Conservation (phyloP, 768 basidiomycete genomes). For the Sporobolomyces pararoseus region DNA sequence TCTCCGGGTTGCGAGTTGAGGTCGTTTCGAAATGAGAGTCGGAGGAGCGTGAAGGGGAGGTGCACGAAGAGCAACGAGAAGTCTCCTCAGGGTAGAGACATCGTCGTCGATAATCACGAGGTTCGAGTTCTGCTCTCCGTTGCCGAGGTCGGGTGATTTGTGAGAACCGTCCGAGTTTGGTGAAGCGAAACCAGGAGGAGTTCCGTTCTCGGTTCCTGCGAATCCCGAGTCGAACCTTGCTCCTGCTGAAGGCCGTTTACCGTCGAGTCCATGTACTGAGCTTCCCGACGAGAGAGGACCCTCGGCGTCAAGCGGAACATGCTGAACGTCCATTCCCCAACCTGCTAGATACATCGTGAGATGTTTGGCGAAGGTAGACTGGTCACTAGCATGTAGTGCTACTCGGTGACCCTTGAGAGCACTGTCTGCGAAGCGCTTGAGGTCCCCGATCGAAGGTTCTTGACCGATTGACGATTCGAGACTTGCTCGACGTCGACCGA, state of each 20-base stretch:
- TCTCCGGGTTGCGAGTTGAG: slow-evolving; percentile 43
- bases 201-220: background rate
- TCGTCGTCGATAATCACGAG: slow-evolving; percentile 94
- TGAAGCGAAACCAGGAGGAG: background rate
- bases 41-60: slow-evolving; percentile 37
- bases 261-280: background rate
- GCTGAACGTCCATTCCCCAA: slow-evolving; percentile 92
- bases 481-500: slow-evolving; percentile 29
- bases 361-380: slow-evolving; percentile 83
- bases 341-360: slow-evolving; percentile 85
- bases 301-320: slow-evolving; percentile 52
- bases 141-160: slow-evolving; percentile 1
- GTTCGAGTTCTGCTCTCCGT: slow-evolving; percentile 35
- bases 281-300: slow-evolving; percentile 7
- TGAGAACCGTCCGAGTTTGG: slow-evolving; percentile 9
- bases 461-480: slow-evolving; percentile 31
- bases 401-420: slow-evolving; percentile 73
- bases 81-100: slow-evolving; percentile 69
- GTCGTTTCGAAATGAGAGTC: slow-evolving; percentile 41
- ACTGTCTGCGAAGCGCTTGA: slow-evolving; percentile 72
- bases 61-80: slow-evolving; percentile 61
- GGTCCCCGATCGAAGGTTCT: slow-evolving; percentile 72
- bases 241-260: background rate
- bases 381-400: slow-evolving; percentile 76
- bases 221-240: slow-evolving; percentile 45